Base-by-base conservation (phyloP, 257 asterid genomes). In the Solanum boliviense region DNA sequence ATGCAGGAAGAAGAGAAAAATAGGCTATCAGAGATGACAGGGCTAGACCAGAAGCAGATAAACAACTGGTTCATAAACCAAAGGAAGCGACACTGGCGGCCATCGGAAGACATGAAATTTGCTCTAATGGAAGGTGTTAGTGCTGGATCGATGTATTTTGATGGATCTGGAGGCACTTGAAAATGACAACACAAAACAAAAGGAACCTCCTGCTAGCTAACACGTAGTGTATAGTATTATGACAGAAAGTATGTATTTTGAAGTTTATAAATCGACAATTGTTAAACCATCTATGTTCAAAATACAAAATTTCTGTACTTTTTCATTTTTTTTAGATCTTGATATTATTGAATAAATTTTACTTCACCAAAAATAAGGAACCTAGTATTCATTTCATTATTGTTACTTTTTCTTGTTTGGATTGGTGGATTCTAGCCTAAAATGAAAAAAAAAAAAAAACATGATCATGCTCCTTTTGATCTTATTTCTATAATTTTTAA, bases 11-110 rank as follows among this genome's bases (percentile, higher is more conserved):
- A 93, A 23, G 98, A 96, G 91, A 96, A 96, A 65, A 94, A 56
- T 48, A 90, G 86, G 94, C 87, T 96, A 39, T 94, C 96, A 1
- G 96, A 93, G 84, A 79, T 46, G 21, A 96, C 96, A 0, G 95
- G 96, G 29, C 85, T 96, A 67, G 96, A 95, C 88, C 98, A 90
- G 88, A 94, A 95, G 92, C 98, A 95, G 94, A 94, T 95, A 75
- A 95, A 93, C 92, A 95, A 95, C 89, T 95, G 98, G 98, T 95
- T 95, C 84, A 95, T 95, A 34, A 95, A 95, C 89, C 98, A 94
- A 87, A 91, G 99, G 91, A 96, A 96, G 87, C 91, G 98, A 18
- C 97, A 96, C 39, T 96, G 99, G 98, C 90, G 93, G 73, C 98
- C 98, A 2, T 94, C 96, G 0, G 94, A 96, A 27, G 98, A 93